Conservation (phyloP, 768 basidiomycete genomes). For the Leccinum sublutescens region DNA sequence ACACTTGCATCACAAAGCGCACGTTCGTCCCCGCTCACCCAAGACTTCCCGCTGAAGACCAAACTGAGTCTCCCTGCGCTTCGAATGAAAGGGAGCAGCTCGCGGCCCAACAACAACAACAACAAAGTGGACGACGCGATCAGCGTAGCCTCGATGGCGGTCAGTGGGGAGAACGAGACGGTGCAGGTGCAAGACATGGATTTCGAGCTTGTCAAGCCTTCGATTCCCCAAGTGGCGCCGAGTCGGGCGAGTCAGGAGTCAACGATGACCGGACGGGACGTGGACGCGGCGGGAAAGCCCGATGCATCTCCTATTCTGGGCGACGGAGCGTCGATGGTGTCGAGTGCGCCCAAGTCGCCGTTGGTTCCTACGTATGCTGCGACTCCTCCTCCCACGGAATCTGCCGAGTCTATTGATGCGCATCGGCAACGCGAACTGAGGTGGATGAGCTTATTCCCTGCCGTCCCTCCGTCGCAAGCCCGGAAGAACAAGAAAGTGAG, state of each 20-base stretch:
- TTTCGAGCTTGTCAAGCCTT: constrained; percentile 73
- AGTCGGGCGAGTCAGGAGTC: constrained; percentile 58
- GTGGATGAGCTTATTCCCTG: constrained; percentile 67
- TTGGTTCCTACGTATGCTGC: constrained; percentile 10
- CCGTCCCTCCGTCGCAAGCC: constrained; percentile 57
- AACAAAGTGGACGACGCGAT: constrained; percentile 30
- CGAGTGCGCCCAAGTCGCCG: constrained; percentile 30
- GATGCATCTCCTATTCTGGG: constrained; percentile 29
- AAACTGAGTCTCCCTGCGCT: constrained; percentile 73
- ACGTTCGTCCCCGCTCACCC: constrained; percentile 25
- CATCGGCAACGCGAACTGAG: constrained; percentile 74
- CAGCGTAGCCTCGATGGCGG: constrained; percentile 25
- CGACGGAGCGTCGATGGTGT: constrained; percentile 44
- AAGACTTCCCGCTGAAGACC: constrained; percentile 42
- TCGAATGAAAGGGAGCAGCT: constrained; percentile 38
- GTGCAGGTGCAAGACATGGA: constrained; percentile 81
- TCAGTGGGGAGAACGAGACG: constrained; percentile 44
- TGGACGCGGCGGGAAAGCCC: constrained; percentile 4
- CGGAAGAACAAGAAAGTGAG: constrained; percentile 79
- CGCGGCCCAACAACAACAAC: constrained; percentile 13
- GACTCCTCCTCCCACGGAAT: constrained; percentile 11
- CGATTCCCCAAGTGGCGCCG: constrained; percentile 38
- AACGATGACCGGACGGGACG: constrained; percentile 32
- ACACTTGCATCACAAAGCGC: constrained; percentile 27
- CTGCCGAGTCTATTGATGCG: constrained; percentile 42